phyloP scores from a whole-genome alignment of 2,329 filamentous ascomycete genomes.

The Fusarium sulawesiense region DNA sequence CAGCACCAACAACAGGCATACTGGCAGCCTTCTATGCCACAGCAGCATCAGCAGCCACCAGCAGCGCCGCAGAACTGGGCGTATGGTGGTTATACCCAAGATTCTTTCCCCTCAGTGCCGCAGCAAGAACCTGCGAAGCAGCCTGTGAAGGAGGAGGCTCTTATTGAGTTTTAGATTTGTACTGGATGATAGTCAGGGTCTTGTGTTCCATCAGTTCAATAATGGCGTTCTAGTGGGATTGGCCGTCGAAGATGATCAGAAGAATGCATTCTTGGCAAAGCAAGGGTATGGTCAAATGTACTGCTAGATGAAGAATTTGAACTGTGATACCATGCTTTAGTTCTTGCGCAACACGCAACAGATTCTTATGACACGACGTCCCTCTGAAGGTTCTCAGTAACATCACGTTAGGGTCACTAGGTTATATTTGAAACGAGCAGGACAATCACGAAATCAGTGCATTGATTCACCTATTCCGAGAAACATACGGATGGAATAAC shows the following conservation, averaged over 20 bases:
- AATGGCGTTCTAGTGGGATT: constrained; percentile 30
- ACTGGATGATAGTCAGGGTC: background rate
- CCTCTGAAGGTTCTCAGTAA: background rate
- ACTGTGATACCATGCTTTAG: constrained; percentile 10
- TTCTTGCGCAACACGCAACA: background rate
- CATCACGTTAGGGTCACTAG: background rate
- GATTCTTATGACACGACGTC: background rate
- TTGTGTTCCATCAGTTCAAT: background rate
- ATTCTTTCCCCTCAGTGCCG: constrained; percentile 72
- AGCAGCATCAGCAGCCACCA: constrained; percentile 46
- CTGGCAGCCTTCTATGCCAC: constrained; percentile 52
- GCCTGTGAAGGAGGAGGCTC: constrained; percentile 76
- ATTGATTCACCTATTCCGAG: background rate
- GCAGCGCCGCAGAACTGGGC: constrained; percentile 56
- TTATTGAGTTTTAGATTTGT: constrained; percentile 77
- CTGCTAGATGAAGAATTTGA: constrained; percentile 11
- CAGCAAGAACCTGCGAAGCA: constrained; percentile 56
- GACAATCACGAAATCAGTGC: background rate
- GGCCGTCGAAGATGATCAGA: constrained; percentile 20
- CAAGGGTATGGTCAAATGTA: background rate
- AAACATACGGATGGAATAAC: background rate
- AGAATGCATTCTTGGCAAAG: constrained; percentile 16
- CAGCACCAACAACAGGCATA: constrained; percentile 53
- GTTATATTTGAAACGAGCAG: background rate
- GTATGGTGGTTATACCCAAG: constrained; percentile 66